Base-by-base conservation (phyloP, 305 asterid genomes). In the Plantago coronopus region DNA sequence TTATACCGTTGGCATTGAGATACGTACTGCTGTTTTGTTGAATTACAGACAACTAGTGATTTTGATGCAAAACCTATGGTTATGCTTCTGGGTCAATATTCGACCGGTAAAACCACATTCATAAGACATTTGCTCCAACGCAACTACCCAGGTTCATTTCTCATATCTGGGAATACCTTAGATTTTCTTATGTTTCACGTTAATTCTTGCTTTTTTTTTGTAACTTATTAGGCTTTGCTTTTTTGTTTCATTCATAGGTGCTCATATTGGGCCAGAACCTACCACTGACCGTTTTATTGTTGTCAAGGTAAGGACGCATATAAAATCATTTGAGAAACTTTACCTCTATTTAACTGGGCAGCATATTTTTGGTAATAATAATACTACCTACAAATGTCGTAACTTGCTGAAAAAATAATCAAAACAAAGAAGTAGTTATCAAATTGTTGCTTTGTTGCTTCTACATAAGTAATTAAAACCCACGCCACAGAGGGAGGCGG, bases 211-310 rank as follows among this genome's bases (percentile, higher is more conserved):
- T 55, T 44, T 56, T 29, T 62, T 22, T 61, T 43, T 10, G 2
- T 61, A 69, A 53, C 22, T 62, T 29, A 20, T 38, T 14, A 29
- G 46, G 14, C 10, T 43, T 16, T 48, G 46, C 17, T 47, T 78
- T 47, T 78, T 65, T 69, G 37, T 54, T 23, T 49, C 71, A 17
- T 37, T 37, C 61, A 16, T 63, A 91, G 98, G 98, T 56, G 88
- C 96, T 75, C 96, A 91, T 69, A 88, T 88, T 60, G 98, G 98
- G 68, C 98, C 98, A 44, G 96, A 91, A 77, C 98, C 98, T 29
- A 91, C 96, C 49, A 91, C 96, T 3, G 98, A 91, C 59, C 77
- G 96, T 43, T 91, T 91, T 69, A 85, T 91, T 70, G 95, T 73
- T 65, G 96, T 91, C 67, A 88, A 77, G 95, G 98, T 91, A 88